Evolutionary conservation across 2,329 filamentous ascomycete genomes (phyloP), one percentile per base, ranked within the genome.

Genomic region (Diaporthe australafricana): DNA sequence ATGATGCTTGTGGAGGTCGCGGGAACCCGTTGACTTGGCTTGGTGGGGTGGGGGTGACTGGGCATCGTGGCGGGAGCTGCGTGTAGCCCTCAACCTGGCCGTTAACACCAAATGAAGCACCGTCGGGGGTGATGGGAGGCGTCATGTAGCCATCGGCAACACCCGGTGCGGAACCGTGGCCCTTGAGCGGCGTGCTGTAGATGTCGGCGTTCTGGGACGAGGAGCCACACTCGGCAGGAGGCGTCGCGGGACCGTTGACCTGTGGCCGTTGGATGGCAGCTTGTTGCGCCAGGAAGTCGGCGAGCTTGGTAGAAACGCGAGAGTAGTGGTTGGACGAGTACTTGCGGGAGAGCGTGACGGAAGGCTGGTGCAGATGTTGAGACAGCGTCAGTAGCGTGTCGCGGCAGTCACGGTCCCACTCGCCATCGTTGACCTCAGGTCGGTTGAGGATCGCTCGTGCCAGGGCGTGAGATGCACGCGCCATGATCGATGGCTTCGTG

Each of bases 401-500:
- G 74, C 92, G 90, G 79, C 94, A 92, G 70, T 90, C 89, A 72
- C 90, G 88, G 76, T 92, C 91, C 93, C 94, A 97, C 75, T 95
- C 92, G 48, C 89, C 89, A 74, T 94, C 91, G 74, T 90, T 90
- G 75, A 92, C 88, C 81, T 97, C 94, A 50, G 92, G 89, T 72
- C 92, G 92, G 78, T 91, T 91, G 14, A 98, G 89, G 75, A 99
- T 94, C 79, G 94, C 96, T 75, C 95, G 89, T 48, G 96, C 92
- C 50, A 99, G 89, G 68, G 94, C 94, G 70, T 98, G 87, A 14
- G 95, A 94, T 53, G 95, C 93, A 76, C 94, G 90, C 55, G 96
- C 95, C 88, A 99, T 94, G 75, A 95, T 92, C 0, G 96, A 98
- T 25, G 96, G 95, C 79, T 93, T 93, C 70, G 93, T 95, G 20